Evolutionary conservation across 768 basidiomycete species (phyloP), one percentile per base, ranked within the genome.

Genomic region (Boletus barrowsii): DNA sequence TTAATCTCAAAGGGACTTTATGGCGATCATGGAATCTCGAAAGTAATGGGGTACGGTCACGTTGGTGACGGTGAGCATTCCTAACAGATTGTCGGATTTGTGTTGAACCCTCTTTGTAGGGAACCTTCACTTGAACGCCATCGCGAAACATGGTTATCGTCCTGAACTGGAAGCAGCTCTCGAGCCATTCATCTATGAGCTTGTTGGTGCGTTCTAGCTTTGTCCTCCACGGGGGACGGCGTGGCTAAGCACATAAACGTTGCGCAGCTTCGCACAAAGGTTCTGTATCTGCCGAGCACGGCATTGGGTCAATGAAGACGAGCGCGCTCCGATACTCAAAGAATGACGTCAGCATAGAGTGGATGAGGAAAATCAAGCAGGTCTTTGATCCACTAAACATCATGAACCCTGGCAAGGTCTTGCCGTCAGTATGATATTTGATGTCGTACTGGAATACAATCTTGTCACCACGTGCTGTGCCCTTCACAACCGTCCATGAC

Each of bases 221-320:
- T 33, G 22, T 26, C 17, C 24, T 29, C 2, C 14, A 9, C n/a
- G 20, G 15, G 20, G 15, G 40, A 29, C 17, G 10, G 14, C n/a
- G 4, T 29, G 48, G 45, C 53, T 56, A 32, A 54, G 58, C 41
- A 30, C 24, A n/a, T 18, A 37, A 33, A 47, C 42, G 14, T 13
- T 29, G 17, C 47, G 20, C 57, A 92, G 89, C 85, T 18, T 83
- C 82, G 2, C 80, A 89, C 65, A 81, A 84, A 47, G 96, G 96
- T 9, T 98, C 96, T 0, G 84, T 99, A 60, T 98, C 95, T 7
- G 96, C 96, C 2, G 96, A 99, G 67, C 96, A 99, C 69, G 96
- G 96, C 6, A 86, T 99, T 49, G 95, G 96, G n/a, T 80, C 87
- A 0, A 93, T 93, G 89, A 98, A 98, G 75, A 88, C 90, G 0